Evolutionary conservation across 2,329 filamentous ascomycete genomes (phyloP), one percentile per base, ranked within the genome.

Genomic region (Lachnellula arida): DNA sequence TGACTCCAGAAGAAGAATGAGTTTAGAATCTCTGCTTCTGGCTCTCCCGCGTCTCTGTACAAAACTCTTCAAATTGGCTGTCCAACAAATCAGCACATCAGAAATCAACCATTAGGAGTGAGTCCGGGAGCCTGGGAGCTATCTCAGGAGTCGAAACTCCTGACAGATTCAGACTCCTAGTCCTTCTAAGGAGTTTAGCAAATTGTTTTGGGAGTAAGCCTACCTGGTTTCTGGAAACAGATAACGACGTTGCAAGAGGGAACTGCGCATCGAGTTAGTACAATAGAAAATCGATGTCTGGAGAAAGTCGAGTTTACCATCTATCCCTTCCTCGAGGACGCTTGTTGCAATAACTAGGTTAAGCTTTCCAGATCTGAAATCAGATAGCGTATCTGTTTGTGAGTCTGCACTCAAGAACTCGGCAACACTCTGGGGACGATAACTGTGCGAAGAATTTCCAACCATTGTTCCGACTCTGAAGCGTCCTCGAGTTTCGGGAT

Each of bases 21-120:
- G 48, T 1, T 84, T 87, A 11, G 77, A 69, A 49, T 76, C 70
- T 57, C 79, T 78, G 82, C 85, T 53, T 49, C 86, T 76, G 15
- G 85, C 85, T 58, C 85, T 75, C 2, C 86, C 85, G 23, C 85
- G 76, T 39, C 85, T 75, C 65, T 88, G 85, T 2, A 88, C 75
- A 63, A 85, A 88, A 0, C 83, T 84, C 55, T 84, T 83, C 35
- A 88, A 68, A 58, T 83, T 86, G 28, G 75, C 28, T 32, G 9
- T 28, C 28, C 28, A 11, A 11, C 8, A 8, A 32, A 32, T 32
- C 28, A 32, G 28, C 9, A 32, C 11, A 11, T 32, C 2, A 11
- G 2, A 3, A 11, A 3, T 11, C 28, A 11, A 32, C 9, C 11
- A 2, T 32, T 32, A 8, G 28, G 2, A 32, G 22, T 22, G 22